Percentiles rank a stretch among this genome's conserved stretches.
phyloP scores from a whole-genome alignment of 768 basidiomycete species.

The Pleurotus eryngii region DNA sequence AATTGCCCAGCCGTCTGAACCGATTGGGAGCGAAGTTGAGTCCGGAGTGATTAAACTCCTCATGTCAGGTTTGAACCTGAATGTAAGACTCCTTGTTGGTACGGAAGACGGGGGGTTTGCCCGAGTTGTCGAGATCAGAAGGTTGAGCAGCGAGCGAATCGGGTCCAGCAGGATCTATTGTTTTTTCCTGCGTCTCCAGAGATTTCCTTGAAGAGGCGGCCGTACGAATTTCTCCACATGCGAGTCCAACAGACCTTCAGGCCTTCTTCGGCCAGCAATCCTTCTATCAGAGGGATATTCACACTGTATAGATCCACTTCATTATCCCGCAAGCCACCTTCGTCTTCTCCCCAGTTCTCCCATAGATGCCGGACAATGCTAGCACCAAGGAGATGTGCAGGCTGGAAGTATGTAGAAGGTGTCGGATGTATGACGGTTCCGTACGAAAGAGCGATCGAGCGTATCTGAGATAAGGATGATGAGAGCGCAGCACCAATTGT shows the following conservation, averaged over 20 bases:
- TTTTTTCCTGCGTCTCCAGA: constrained; percentile 18
- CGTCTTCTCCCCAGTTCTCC: constrained; percentile 81
- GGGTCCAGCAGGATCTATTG: constrained; percentile 37
- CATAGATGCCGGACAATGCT: constrained; percentile 74
- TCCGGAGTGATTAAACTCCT: constrained; percentile 61
- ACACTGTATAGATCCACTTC: constrained; percentile 83
- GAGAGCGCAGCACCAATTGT: constrained; percentile 91
- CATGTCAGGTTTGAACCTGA: constrained; percentile 75
- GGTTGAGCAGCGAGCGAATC: constrained; percentile 29
- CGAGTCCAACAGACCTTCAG: constrained; percentile 75
- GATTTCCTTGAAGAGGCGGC: constrained; percentile 67
- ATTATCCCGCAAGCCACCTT: constrained; percentile 48
- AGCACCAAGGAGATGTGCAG: constrained; percentile 69
- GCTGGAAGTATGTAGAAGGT: constrained; percentile 52
- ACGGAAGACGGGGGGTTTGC: constrained; percentile 18
- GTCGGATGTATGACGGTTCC: constrained; percentile 74
- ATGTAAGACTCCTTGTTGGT: constrained; percentile 41
- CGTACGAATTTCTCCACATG: constrained; percentile 86
- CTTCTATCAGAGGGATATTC: constrained; percentile 82
- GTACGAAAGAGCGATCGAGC: constrained; percentile 87
- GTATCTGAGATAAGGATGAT: constrained; percentile 62
- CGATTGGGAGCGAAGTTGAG: constrained; percentile 57
- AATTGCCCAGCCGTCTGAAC: constrained; percentile 83
- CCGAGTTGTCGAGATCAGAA: constrained; percentile 7
- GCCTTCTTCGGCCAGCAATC: constrained; percentile 54